Base-by-base conservation (phyloP, 2,329 filamentous ascomycete species). In the Colletotrichum australisinense region DNA sequence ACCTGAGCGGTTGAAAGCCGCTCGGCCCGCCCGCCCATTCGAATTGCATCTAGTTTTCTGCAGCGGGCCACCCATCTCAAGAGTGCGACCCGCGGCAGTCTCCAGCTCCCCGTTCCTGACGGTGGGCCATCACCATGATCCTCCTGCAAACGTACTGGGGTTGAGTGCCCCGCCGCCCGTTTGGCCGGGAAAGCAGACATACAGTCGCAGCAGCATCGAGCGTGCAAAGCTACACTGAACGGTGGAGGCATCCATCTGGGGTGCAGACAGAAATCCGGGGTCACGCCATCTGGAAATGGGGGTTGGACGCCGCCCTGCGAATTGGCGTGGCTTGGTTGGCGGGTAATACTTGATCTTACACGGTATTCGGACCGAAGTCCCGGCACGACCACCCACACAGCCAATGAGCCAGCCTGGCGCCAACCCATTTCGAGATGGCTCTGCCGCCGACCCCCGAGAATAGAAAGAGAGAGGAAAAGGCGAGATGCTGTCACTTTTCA, bases 1-100 rank as follows among this genome's bases (percentile, higher is more conserved):
- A 91, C 82, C 84, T 91, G 75, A 85, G 86, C 76, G 84, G 87
- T 76, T 88, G 84, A 87, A 58, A 42, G 57, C 67, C 57, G 24
- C 55, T 42, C 32, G 24, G 16, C 22, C 65, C 63, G 70, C 38
- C 38, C 38, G 46, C 60, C 59, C 24, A 66, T 63, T 28, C 52
- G 56, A 65, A 46, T 26, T 67, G 52, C 60, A 63, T 49, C 57
- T 42, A 42, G 11, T 30, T 26, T 32, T 59, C 24, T 64, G 46
- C 26, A 56, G 46, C 38, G 28, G 28, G 55, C 56, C 64, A 55
- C 53, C 30, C 32, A 19, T 62, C 62, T 42, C 38, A 35, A 24
- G 28, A 24, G 59, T 38, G 32, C 24, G n/a, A 62, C 24, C 26
- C 28, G 58, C 22, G 24, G 35, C 19, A 32, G 63, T 24, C 32